A percentile compares a stretch with the other conserved stretches of the same genome.
phyloP scores from a whole-genome alignment of 768 basidiomycete genomes.

The Boletales sp. region DNA sequence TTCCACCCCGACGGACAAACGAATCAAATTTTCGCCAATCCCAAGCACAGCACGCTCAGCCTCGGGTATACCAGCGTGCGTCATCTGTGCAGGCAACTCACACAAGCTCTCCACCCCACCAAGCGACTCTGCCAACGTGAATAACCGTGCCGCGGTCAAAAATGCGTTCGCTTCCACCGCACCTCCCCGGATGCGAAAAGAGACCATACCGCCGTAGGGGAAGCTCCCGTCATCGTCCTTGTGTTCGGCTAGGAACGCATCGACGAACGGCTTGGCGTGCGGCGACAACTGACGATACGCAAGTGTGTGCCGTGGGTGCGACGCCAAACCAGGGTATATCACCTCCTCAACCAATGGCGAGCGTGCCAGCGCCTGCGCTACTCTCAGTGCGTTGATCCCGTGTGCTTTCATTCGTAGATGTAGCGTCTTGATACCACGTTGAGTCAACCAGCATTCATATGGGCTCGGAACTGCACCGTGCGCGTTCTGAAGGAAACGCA shows the following conservation, averaged over 20 bases:
- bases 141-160: slow-evolving; percentile 59
- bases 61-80: slow-evolving; percentile 73
- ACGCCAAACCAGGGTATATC: slow-evolving; percentile 78
- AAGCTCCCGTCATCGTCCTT: slow-evolving; percentile 50
- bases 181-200: slow-evolving; percentile 59
- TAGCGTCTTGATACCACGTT: slow-evolving; percentile 89
- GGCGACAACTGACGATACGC: slow-evolving; percentile 63
- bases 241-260: slow-evolving; percentile 27
- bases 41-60: slow-evolving; percentile 67
- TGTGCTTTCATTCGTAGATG: slow-evolving; percentile 85
- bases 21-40: slow-evolving; percentile 71
- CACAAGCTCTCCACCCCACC: slow-evolving; percentile 93
- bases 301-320: slow-evolving; percentile 61
- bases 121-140: slow-evolving; percentile 82
- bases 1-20: slow-evolving; percentile 87
- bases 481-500: slow-evolving; percentile 90
- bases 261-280: slow-evolving; percentile 66
- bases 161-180: slow-evolving; percentile 59
- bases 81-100: slow-evolving; percentile 87
- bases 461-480: slow-evolving; percentile 81
- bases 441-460: slow-evolving; percentile 87
- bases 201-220: slow-evolving; percentile 90
- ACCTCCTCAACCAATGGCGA: slow-evolving; percentile 70
- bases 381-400: slow-evolving; percentile 73
- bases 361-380: slow-evolving; percentile 59